Conservation (phyloP, 768 basidiomycete genomes). For the Tylopilus felleus region DNA sequence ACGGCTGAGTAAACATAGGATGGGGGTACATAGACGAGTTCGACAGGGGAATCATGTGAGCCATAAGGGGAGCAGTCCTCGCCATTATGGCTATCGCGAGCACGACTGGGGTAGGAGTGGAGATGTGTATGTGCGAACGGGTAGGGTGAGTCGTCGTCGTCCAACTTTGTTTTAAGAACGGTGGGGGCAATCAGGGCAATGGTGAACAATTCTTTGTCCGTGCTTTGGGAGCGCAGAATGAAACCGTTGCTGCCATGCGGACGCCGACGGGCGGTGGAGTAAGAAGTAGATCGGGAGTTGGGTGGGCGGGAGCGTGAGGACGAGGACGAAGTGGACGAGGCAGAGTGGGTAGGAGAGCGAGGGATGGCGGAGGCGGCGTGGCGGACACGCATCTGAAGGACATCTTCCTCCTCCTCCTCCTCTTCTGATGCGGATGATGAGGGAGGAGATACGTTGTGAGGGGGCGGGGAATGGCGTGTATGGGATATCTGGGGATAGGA, state of each 20-base stretch:
- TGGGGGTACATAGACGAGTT: constrained; percentile 71
- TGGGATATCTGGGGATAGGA: constrained; percentile 19
- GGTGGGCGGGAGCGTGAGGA: constrained; percentile 28
- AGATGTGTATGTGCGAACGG: constrained; percentile 12
- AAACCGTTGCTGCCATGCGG: constrained; percentile 42
- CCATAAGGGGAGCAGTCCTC: constrained; percentile 14
- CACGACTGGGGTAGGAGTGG: constrained; percentile 5
- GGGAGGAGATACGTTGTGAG: constrained; percentile 23
- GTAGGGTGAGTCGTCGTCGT: constrained; percentile 39
- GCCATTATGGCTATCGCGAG: constrained; percentile 3
- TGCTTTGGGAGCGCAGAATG: constrained; percentile 32
- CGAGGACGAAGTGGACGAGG: constrained; percentile 24
- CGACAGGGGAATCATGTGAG: constrained; percentile 51
- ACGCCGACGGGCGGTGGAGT: constrained; percentile 8
- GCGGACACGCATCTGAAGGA: constrained; percentile 61
- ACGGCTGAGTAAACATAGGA: constrained; percentile 26
- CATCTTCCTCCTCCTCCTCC: constrained; percentile 47
- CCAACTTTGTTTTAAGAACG: constrained; percentile 74
- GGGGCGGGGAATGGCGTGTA: constrained; percentile 22
- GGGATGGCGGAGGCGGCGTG: constrained; percentile 23
- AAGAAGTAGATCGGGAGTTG: constrained; percentile 30
- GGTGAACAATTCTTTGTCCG: constrained; percentile 55
- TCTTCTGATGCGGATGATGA: constrained; percentile 38
- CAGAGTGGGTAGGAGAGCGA: constrained; percentile 40
- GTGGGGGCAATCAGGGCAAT: constrained; percentile 78